Base-by-base conservation (phyloP, 495 filamentous ascomycete species). In the Penicillium soppii region DNA sequence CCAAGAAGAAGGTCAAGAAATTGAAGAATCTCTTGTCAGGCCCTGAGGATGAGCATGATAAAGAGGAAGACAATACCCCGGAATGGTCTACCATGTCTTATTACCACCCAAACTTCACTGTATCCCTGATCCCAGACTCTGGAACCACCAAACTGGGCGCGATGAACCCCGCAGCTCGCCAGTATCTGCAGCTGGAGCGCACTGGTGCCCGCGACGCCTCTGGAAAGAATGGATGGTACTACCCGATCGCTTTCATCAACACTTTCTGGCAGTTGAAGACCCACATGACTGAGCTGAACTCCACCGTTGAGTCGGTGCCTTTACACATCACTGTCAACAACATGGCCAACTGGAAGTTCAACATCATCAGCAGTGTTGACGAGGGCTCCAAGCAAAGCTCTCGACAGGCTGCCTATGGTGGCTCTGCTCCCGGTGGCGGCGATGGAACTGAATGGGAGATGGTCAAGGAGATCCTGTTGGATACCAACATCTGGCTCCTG, bases 161-260 rank as follows among this genome's bases (percentile, higher is more conserved):
- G 47, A 70, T 89, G 46, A 88, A 90, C 46, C 87, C 89, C 0
- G 86, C 90, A 1, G 70, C 87, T 39, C 82, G 86, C 9, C 85
- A 91, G 61, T 90, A 88, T 62, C 67, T 96, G 2, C 81, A 83
- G 25, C 78, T 96, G 38, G 94, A 97, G 62, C 69, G 68, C 2
- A 89, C 65, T 53, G 87, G 77, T 65, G 89, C 79, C 51, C 73
- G 94, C 26, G 94, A 98, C 69, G 77, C 72, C 5, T 82, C 82
- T 5, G 94, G 94, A 6, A 81, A 91, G 66, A 92, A 97, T 71
- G 87, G 88, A 36, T 98, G 94, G 94, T 98, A 97, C 70, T 98
- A 94, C 65, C 94, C 94, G 4, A 84, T 96, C 47, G 68, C 96
- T 23, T 98, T 85, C 63, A 68, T 91, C 67, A 98, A 97, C 69